These are phyloP conservation scores for Cryptococcus floricola DNA, from an alignment of 1,284 basidiomycete species.

Conservation along the genomic window DNA sequence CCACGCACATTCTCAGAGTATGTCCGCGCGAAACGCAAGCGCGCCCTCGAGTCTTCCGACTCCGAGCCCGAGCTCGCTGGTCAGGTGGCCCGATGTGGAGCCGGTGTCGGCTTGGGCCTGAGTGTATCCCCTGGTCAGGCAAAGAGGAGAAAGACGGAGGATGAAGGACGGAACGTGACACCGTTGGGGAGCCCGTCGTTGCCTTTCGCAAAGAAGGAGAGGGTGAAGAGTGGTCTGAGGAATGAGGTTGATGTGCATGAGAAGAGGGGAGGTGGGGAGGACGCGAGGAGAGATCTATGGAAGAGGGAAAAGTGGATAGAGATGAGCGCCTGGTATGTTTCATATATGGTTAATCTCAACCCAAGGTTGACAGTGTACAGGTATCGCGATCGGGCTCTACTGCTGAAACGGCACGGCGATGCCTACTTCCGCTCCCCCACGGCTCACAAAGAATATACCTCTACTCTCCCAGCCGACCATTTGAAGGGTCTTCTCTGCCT, in stretches of 20 bases:
- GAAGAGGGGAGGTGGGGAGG: conserved; percentile 4
- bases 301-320: conserved; percentile 18
- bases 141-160: conserved; percentile 1
- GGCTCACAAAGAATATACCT: conserved; percentile 22
- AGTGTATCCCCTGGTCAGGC: conserved; percentile 9
- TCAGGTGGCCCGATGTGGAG: not conserved
- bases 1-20: conserved; percentile 18
- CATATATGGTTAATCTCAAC: not conserved
- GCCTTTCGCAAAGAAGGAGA: not conserved
- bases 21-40: conserved; percentile 6
- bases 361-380: conserved; percentile 6
- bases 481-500: conserved; percentile 48
- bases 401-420: conserved; percentile 42
- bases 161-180: not conserved
- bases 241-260: conserved; percentile 4
- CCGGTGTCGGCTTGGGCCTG: conserved; percentile 27
- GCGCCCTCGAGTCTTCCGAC: conserved; percentile 12
- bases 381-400: conserved; percentile 27
- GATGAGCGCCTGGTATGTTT: conserved; percentile 15
- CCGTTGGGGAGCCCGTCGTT: not conserved
- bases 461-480: conserved; percentile 24
- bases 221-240: not conserved
- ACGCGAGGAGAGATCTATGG: conserved; percentile 17
- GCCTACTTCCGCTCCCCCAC: conserved; percentile 25
- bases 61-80: conserved; percentile 7